Conservation (phyloP, 1,284 basidiomycete genomes). For the Pseudozyma tsukubaensis region DNA sequence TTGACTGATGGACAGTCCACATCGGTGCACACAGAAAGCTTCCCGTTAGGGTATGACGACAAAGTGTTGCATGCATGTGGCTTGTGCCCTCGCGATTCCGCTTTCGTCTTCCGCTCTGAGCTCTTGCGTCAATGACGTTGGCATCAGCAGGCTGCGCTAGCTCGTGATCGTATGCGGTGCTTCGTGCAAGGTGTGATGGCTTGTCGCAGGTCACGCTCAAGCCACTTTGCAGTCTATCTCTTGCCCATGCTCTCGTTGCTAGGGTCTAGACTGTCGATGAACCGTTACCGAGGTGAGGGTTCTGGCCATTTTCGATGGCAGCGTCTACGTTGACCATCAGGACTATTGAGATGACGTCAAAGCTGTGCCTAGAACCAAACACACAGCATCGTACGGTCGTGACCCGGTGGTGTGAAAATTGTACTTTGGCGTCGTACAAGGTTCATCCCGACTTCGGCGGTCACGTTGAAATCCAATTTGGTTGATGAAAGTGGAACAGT, state of each 20-base stretch:
- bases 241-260: not conserved
- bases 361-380: too few species aligned
- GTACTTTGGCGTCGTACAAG: too few species aligned
- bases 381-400: not conserved
- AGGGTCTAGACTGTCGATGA: not conserved
- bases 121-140: too few species aligned
- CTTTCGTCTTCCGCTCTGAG: too few species aligned
- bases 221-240: not conserved
- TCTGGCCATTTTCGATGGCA: too few species aligned
- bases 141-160: too few species aligned
- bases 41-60: not conserved
- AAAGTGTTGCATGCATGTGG: not conserved
- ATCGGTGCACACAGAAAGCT: not conserved
- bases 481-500: not conserved
- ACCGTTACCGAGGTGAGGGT: not conserved
- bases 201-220: slow-evolving; percentile 2
- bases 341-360: not conserved
- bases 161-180: not conserved
- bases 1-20: slow-evolving; percentile 1
- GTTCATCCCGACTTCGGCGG: too few species aligned
- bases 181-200: slow-evolving; percentile 2
- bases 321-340: not conserved
- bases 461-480: too few species aligned
- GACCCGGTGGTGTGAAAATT: too few species aligned
- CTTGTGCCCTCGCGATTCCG: too few species aligned